phyloP scores from a whole-genome alignment of 768 basidiomycete species.

The Podaxis rugospora region DNA sequence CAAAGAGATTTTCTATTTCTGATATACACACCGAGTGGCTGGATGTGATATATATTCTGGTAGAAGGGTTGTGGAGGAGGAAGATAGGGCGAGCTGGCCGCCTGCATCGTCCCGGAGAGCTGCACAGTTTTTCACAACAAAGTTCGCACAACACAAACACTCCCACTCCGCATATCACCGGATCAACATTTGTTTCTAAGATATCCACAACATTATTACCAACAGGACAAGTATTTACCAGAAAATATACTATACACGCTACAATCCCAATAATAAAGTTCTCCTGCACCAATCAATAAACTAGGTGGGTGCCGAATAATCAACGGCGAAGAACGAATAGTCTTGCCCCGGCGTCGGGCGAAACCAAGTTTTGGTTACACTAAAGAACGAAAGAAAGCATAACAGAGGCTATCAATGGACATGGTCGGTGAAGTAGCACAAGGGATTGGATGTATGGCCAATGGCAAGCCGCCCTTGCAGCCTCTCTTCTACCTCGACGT shows the following conservation, averaged over 20 bases:
- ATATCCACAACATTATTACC: background rate
- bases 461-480: background rate
- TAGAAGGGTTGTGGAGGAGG: slow-evolving; percentile 32
- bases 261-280: background rate
- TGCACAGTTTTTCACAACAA: slow-evolving; percentile 74
- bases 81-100: slow-evolving; percentile 34
- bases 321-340: background rate
- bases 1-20: slow-evolving; percentile 16
- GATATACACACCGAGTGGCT: slow-evolving; percentile 22
- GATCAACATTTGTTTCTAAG: slow-evolving; percentile 1
- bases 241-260: slow-evolving; percentile 2
- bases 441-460: background rate
- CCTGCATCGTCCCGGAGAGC: slow-evolving; percentile 62
- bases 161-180: slow-evolving; percentile 8
- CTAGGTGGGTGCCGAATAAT: background rate
- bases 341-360: background rate
- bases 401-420: background rate
- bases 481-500: background rate
- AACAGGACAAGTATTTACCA: background rate
- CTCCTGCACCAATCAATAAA: background rate
- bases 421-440: background rate
- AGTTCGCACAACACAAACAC: slow-evolving; percentile 35
- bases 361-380: slow-evolving; percentile 1
- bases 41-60: slow-evolving; percentile 32
- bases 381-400: slow-evolving; percentile 2